Conservation (phyloP, 2,329 filamentous ascomycete genomes). For the Diaporthe eres region DNA sequence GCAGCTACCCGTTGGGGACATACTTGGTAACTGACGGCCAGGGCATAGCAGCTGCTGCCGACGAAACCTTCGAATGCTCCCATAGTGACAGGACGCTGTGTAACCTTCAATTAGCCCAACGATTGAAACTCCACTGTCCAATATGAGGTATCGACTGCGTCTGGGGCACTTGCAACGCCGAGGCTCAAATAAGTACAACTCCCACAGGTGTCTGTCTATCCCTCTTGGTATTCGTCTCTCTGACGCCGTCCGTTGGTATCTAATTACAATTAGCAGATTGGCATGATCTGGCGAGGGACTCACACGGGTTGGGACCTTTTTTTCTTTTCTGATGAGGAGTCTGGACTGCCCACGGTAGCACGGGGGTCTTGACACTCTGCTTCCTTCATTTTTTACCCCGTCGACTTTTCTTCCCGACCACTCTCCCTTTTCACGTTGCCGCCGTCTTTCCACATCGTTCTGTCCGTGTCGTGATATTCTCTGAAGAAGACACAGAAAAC, state of each 20-base stretch:
- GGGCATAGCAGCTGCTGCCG: constrained; percentile 16
- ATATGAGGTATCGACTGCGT: constrained; percentile 33
- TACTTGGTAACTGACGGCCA: constrained; percentile 19
- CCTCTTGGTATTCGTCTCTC: constrained; percentile 15
- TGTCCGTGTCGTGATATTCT: neutral
- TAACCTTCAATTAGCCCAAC: constrained; percentile 29
- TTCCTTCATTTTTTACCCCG: constrained; percentile 9
- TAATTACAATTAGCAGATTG: constrained; percentile 27
- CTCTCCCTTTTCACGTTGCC: neutral
- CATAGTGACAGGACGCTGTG: constrained; percentile 37
- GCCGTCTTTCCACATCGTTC: neutral
- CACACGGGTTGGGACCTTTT: constrained; percentile 1
- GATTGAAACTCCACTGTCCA: constrained; percentile 11
- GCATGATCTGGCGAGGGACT: constrained; percentile 21
- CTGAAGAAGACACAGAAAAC: neutral
- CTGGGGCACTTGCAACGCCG: constrained; percentile 10
- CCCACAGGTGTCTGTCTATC: constrained; percentile 27
- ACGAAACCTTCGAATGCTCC: constrained; percentile 32
- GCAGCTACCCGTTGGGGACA: constrained; percentile 37
- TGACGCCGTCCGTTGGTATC: constrained; percentile 24
- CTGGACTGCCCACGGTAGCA: constrained; percentile 13
- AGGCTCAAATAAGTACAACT: constrained; percentile 29
- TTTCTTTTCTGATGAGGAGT: constrained; percentile 14
- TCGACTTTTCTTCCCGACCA: neutral
- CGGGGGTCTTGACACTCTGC: constrained; percentile 10